A percentile compares a stretch with the other conserved stretches of the same genome.
These are phyloP conservation scores for Epichloe coenophiala DNA, from an alignment of 2,329 filamentous ascomycete genomes.

Conservation along the genomic window DNA sequence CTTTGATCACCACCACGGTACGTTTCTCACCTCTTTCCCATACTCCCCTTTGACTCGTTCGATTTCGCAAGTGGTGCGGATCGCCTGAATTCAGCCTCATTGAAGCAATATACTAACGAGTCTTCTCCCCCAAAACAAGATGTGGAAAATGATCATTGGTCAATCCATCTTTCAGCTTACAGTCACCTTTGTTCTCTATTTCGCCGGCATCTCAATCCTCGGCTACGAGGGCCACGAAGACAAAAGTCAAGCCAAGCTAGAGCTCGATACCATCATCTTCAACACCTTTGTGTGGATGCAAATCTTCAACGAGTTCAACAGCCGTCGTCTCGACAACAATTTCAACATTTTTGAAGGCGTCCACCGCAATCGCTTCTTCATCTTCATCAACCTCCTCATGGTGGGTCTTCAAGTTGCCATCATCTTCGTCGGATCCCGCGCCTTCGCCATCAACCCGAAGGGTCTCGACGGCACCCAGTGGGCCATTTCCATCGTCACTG, in stretches of 20 bases:
- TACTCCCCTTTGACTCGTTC: too few species aligned
- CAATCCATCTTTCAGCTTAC: constrained; percentile 83
- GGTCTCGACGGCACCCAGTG: constrained; percentile 43
- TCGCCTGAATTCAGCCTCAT: too few species aligned
- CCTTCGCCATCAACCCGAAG: constrained; percentile 49
- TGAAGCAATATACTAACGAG: not conserved
- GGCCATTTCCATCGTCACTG: constrained; percentile 75
- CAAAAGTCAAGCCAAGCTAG: constrained; percentile 24
- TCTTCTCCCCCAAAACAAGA: constrained; percentile 53
- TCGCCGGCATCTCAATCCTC: constrained; percentile 41
- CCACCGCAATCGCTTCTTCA: constrained; percentile 74
- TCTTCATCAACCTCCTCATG: constrained; percentile 75
- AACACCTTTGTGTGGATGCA: constrained; percentile 99
- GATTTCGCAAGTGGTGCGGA: too few species aligned
- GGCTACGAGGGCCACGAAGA: constrained; percentile 46
- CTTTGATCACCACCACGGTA: constrained; percentile 46
- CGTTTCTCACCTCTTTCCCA: constrained; percentile 13
- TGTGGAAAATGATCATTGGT: constrained; percentile 99
- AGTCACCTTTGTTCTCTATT: constrained; percentile 67
- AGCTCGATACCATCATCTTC: constrained; percentile 54
- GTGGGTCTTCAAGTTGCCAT: constrained; percentile 82
- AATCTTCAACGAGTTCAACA: constrained; percentile 91
- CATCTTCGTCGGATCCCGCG: constrained; percentile 59
- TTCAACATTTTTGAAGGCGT: constrained; percentile 95
- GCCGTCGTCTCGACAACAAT: constrained; percentile 82